Evolutionary conservation across 2,329 filamentous ascomycete genomes (phyloP), one percentile per base, ranked within the genome.

Genomic region (Fusarium annulatum): DNA sequence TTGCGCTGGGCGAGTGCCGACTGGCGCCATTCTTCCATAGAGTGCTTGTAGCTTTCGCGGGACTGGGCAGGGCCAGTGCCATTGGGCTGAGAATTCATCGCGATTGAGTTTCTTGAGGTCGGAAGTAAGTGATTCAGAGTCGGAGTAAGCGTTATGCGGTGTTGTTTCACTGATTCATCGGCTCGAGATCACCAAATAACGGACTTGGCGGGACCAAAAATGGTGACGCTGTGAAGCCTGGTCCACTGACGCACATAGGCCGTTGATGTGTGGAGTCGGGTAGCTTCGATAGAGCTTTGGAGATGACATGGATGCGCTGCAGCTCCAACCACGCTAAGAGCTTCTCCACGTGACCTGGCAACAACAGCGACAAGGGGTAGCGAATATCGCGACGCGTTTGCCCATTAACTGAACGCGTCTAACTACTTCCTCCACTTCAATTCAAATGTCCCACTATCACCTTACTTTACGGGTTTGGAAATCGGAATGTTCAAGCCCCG

Each of bases 11-110:
- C 65, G 53, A 79, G 69, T 57, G 77, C 77, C 28, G 72, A 71
- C 36, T 79, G 76, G 52, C 77, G 80, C 74, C 79, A 79, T 73
- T 82, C 76, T n/a, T 81, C 76, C 64, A 82, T 79, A 6, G 76
- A 66, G 26, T 77, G 69, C 49, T 53, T 69, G 65, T 79, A 79
- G 46, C 73, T 76, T 36, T 76, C 75, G 61, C 78, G 73, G 23
- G 71, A 77, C 42, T 60, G 60, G 30, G 64, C 39, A 28, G 60
- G 61, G 39, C 62, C 65, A 63, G 60, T 49, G 53, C 69, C 61
- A 69, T 67, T 74, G 33, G 71, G 53, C 19, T 71, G 67, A 61
- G 68, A 26, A 51, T 73, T 76, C 74, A 76, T 78, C 18, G 62
- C 45, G 59, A 49, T 64, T 46, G 28, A 12, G 19, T 42, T 53